phyloP scores from a whole-genome alignment of 2,329 filamentous ascomycete species.

The Fusarium albidum region DNA sequence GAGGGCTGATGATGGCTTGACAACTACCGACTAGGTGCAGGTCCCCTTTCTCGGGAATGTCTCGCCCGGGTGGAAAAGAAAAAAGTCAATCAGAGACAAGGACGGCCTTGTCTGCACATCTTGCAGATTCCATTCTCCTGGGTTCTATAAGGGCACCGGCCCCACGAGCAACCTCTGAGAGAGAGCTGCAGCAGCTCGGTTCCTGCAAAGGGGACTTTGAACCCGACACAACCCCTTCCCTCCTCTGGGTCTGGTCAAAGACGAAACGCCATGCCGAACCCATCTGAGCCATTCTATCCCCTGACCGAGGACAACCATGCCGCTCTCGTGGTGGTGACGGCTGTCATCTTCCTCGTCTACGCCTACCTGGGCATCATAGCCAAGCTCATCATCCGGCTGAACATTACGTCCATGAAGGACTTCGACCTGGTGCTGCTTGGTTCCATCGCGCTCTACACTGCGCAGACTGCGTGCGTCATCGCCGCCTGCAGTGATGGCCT shows the following conservation, averaged over 20 bases:
- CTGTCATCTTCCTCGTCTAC: constrained; percentile 33
- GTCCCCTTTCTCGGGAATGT: neutral
- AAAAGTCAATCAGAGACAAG: too few relatives aligned
- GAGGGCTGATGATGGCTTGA: neutral
- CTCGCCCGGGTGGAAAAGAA: neutral
- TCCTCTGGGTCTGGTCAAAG: neutral
- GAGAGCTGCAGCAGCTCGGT: neutral
- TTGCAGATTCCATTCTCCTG: constrained; percentile 2
- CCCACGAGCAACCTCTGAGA: neutral
- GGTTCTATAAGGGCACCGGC: constrained; percentile 1
- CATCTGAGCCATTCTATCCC: constrained; percentile 29
- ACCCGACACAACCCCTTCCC: too few relatives aligned
- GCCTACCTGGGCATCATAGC: constrained; percentile 30
- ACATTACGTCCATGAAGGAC: constrained; percentile 35
- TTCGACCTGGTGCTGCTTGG: constrained; percentile 25
- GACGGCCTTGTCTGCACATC: neutral
- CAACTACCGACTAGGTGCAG: neutral
- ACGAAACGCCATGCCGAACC: constrained; percentile 18
- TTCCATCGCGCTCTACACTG: constrained; percentile 20
- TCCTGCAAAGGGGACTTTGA: neutral
- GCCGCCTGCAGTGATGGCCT: constrained; percentile 26
- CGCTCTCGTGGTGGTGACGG: constrained; percentile 33
- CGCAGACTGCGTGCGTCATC: constrained; percentile 33
- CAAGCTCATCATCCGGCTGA: constrained; percentile 36
- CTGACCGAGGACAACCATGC: constrained; percentile 32